phyloP scores from a whole-genome alignment of 116 monocot species.

The Dioscorea cayenensis region DNA sequence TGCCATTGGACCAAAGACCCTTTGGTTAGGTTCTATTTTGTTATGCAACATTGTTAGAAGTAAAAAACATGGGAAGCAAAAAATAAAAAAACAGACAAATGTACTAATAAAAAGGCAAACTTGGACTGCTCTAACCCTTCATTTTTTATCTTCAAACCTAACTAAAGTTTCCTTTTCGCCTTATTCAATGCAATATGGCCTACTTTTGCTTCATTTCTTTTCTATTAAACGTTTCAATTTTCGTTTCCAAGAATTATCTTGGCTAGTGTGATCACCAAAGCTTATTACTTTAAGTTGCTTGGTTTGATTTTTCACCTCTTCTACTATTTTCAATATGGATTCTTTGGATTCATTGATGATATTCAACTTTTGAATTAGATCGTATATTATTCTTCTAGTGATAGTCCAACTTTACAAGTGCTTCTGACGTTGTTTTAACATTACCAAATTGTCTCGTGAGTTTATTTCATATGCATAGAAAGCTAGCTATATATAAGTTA shows the following conservation, averaged over 20 bases:
- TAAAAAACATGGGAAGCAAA: no score
- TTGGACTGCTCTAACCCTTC: no score
- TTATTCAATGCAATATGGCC: conserved; percentile 27
- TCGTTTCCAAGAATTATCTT: conserved; percentile 22
- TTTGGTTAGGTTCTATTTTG: no score
- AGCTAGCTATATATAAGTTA: no score
- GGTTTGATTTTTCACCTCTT: conserved; percentile 47
- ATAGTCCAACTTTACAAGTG: conserved; percentile 49
- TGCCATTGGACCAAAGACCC: no score
- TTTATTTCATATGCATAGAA: conserved; percentile 4
- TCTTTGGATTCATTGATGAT: conserved; percentile 58
- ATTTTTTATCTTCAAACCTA: conserved; percentile 14
- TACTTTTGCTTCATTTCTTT: conserved; percentile 38
- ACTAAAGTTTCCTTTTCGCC: conserved; percentile 43
- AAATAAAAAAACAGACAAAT: no score
- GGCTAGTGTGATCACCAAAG: conserved; percentile 11
- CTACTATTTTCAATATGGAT: conserved; percentile 37
- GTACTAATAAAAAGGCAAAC: no score
- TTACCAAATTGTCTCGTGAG: conserved; percentile 54
- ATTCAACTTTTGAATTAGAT: conserved; percentile 46
- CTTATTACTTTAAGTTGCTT: conserved; percentile 32
- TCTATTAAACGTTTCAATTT: conserved; percentile 52
- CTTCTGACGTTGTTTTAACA: conserved; percentile 50
- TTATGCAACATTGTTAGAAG: no score
- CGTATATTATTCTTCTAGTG: conserved; percentile 41